Percentiles rank a stretch among this genome's conserved stretches.
These are phyloP conservation scores for Paecilomyces fulvus DNA, from an alignment of 2,329 filamentous ascomycete species.

Conservation along the genomic window DNA sequence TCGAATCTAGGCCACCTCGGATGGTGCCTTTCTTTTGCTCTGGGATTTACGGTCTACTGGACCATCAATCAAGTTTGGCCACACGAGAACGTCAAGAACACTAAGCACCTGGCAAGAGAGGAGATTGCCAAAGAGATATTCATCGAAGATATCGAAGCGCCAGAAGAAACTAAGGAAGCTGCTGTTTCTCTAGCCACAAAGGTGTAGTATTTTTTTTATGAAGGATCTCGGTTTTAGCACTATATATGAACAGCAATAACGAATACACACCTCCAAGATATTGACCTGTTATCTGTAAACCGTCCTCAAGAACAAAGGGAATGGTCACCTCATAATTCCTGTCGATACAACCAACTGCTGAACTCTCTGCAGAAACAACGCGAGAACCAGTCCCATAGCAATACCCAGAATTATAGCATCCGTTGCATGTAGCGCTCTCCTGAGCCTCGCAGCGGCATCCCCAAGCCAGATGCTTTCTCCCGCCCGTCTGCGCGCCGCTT, in stretches of 20 bases:
- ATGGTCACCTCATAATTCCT: too few species aligned
- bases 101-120: neutral
- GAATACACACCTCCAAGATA: neutral
- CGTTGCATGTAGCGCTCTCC: neutral
- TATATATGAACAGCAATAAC: neutral
- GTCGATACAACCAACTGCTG: too few species aligned
- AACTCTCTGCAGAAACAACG: too few species aligned
- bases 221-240: neutral
- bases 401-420: too few species aligned
- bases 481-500: constrained; percentile 36
- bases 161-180: neutral
- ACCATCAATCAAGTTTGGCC: neutral
- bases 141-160: neutral
- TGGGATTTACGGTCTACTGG: neutral
- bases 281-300: neutral
- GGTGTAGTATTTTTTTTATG: neutral
- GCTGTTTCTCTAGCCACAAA: neutral
- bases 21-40: constrained; percentile 19
- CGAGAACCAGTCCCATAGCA: too few species aligned
- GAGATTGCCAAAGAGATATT: neutral
- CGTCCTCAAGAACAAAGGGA: too few species aligned
- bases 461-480: neutral
- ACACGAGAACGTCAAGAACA: neutral
- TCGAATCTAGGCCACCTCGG: constrained; percentile 10
- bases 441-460: neutral